phyloP scores from a whole-genome alignment of 2,329 filamentous ascomycete species.

The Leptographium flavum region DNA sequence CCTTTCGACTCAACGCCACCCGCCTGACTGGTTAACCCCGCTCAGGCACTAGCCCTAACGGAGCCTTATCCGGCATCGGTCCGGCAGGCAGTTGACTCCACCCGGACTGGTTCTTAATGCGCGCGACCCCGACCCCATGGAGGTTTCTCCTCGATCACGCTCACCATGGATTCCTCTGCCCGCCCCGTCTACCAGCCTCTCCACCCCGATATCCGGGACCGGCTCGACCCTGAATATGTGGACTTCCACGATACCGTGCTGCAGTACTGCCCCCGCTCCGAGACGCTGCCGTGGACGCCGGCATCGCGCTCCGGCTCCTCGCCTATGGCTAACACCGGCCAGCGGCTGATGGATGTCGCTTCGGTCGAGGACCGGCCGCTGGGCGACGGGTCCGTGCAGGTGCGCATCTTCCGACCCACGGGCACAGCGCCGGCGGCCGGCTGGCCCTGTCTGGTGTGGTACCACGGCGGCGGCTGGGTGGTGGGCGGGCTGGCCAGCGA shows the following conservation, averaged over 20 bases:
- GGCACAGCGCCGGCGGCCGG: conserved; percentile 13
- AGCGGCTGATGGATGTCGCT: background rate
- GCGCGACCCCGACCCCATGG: too few species aligned
- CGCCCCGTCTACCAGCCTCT: conserved; percentile 17
- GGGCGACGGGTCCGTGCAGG: conserved; percentile 15
- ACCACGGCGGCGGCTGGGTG: conserved; percentile 26
- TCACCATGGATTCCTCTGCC: background rate
- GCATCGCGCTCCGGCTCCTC: conserved; percentile 16
- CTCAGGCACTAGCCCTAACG: too few species aligned
- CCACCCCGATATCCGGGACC: conserved; percentile 17
- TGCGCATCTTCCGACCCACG: conserved; percentile 19
- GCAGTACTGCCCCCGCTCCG: conserved; percentile 21
- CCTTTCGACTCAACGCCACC: too few species aligned
- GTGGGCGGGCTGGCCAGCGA: conserved; percentile 21
- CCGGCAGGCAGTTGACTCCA: too few species aligned
- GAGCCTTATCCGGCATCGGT: too few species aligned
- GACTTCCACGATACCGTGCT: conserved; percentile 22
- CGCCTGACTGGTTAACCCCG: too few species aligned
- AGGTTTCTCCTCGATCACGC: too few species aligned
- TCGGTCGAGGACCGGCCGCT: conserved; percentile 13
- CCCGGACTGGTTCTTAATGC: too few species aligned
- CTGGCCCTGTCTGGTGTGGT: conserved; percentile 25
- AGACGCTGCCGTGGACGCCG: conserved; percentile 20
- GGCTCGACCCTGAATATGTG: conserved; percentile 24
- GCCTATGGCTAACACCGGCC: conserved; percentile 9